Evolutionary conservation across 1,139 yeast species (phyloP), one percentile per base, ranked within the genome.

Genomic region (Candida glucosophila): DNA sequence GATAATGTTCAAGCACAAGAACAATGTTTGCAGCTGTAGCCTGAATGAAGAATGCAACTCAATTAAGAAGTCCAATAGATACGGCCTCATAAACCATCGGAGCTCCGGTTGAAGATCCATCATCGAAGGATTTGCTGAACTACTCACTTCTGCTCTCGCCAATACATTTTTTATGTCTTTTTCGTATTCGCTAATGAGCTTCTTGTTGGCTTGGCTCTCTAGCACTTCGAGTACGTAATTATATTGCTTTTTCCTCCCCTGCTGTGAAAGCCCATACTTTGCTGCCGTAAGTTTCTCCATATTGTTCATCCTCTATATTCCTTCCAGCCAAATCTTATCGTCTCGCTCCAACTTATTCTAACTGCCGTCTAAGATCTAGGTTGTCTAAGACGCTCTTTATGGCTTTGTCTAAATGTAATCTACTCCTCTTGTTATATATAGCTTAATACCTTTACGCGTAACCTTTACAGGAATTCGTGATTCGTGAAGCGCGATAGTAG

Each of bases 71-170:
- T 86, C 95, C 27, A 90, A 65, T 27, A 88, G 63, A 41, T 73
- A 80, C 1, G 95, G 95, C 40, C 97, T 70, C 95, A 88, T 85
- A 45, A 67, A 76, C 95, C 95, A 85, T 41, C 78, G 78, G 30
- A 88, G 70, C 52, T 90, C 96, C 0, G 96, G 95, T 52, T 90
- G 98, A 29, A 78, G 58, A 41, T 80, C 93, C 34, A 88, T 82
- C 86, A 85, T 78, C 23, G 75, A 46, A 4, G 78, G 71, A 39
- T 73, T 74, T 23, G 73, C 56, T n/a, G 37, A 36, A 20, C 53
- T 50, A 17, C 40, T 39, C 7, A 51, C 33, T 36, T 66, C 73
- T 13, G 59, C 40, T 3, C 19, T 33, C 23, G 55, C 36, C 41
- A 55, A 39, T 22, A 55, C 52, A 29, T 45, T 42, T 29, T 39